Percentiles rank a stretch among this genome's conserved stretches.
phyloP scores from a whole-genome alignment of 169 alveolate species.

The Eimeria maxima region DNA sequence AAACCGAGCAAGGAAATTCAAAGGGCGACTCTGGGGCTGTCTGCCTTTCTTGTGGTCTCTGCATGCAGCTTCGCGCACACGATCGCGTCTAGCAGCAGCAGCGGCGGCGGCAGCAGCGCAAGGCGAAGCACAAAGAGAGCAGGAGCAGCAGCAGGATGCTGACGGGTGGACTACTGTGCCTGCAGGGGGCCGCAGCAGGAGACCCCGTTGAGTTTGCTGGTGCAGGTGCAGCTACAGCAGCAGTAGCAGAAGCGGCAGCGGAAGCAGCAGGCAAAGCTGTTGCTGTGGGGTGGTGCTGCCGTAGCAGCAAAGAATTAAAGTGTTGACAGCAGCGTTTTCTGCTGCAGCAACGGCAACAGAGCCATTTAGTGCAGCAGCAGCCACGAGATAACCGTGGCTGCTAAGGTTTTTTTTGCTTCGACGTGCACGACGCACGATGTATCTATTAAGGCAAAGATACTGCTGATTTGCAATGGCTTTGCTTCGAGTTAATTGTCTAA shows the following conservation, averaged over 20 bases:
- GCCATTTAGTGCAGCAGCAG: too few relatives aligned
- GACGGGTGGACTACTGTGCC: slow-evolving; percentile 54
- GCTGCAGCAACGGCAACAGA: background rate
- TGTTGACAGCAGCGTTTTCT: background rate
- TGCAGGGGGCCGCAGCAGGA: slow-evolving; percentile 46
- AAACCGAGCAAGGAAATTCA: too few relatives aligned
- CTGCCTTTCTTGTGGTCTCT: background rate
- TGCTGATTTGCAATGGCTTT: background rate
- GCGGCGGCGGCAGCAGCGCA: slow-evolving; percentile 18
- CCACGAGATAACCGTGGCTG: too few relatives aligned
- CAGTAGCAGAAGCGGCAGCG: background rate
- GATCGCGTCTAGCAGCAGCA: slow-evolving; percentile 62
- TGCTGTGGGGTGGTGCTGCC: background rate
- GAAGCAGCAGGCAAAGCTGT: background rate
- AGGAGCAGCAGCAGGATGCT: background rate
- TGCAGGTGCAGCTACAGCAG: background rate
- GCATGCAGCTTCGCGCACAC: slow-evolving; percentile 56
- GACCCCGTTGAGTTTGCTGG: slow-evolving; percentile 11
- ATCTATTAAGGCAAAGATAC: too few relatives aligned
- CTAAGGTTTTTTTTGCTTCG: too few relatives aligned
- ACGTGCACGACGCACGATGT: background rate
- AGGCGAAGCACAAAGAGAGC: background rate
- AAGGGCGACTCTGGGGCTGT: too few relatives aligned
- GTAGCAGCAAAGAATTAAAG: background rate
- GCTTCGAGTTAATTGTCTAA: background rate